Percentiles rank a stretch among this genome's conserved stretches.
phyloP scores from a whole-genome alignment of 768 basidiomycete genomes.

The Pleurotus giganteus region DNA sequence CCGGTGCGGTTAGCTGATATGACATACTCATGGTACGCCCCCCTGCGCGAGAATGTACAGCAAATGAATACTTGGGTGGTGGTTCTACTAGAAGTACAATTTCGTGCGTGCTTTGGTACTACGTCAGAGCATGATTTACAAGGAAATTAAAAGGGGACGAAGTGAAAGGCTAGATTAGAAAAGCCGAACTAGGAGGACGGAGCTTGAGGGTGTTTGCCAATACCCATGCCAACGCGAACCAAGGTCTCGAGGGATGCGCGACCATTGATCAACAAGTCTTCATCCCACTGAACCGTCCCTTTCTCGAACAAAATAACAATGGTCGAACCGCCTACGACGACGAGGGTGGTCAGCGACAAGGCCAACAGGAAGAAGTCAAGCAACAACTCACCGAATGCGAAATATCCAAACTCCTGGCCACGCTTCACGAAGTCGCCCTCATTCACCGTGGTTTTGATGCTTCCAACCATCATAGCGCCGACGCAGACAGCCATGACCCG shows the following conservation, averaged over 20 bases:
- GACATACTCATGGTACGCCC: too few relatives aligned
- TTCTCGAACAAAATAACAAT: slow-evolving; percentile 90
- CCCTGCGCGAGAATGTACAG: too few relatives aligned
- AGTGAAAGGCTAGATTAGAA: too few relatives aligned
- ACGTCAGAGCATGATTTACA: too few relatives aligned
- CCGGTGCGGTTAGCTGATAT: too few relatives aligned
- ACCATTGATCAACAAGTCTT: slow-evolving; percentile 85
- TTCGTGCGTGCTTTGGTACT: too few relatives aligned
- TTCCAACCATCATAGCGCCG: slow-evolving; percentile 95
- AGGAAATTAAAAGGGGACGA: too few relatives aligned
- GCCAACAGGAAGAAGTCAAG: not conserved
- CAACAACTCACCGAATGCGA: slow-evolving; percentile 79
- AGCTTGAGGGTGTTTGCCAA: slow-evolving; percentile 45
- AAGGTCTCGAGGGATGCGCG: slow-evolving; percentile 85
- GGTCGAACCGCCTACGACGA: slow-evolving; percentile 74
- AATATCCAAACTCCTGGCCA: slow-evolving; percentile 92
- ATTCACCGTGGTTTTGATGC: slow-evolving; percentile 81
- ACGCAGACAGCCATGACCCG: slow-evolving; percentile 90
- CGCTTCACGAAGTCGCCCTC: slow-evolving; percentile 80
- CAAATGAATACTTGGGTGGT: too few relatives aligned
- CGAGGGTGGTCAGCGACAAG: slow-evolving; percentile 1
- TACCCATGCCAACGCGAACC: slow-evolving; percentile 84
- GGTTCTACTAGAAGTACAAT: too few relatives aligned
- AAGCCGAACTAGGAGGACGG: too few relatives aligned
- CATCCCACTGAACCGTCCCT: slow-evolving; percentile 85